Evolutionary conservation across 306 rosid species (phyloP).

Genomic region (Castanea sativa): DNA sequence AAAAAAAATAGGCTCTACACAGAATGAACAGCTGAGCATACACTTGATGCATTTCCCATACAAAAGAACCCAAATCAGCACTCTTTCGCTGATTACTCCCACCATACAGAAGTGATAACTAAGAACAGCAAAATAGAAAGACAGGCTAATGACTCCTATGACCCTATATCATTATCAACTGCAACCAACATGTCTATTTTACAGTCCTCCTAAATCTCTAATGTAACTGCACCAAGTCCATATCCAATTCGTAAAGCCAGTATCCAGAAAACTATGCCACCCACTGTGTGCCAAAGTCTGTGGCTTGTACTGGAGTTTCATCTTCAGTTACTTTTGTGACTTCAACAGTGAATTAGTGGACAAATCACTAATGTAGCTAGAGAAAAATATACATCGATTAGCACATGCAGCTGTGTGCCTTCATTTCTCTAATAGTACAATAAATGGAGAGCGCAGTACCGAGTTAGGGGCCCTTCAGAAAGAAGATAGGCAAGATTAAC

Average conservation of each 20-base stretch:
- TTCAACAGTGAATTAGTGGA: not conserved
- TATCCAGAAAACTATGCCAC: not conserved
- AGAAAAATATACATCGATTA: not conserved
- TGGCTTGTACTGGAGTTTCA: not conserved
- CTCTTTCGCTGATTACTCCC: not conserved
- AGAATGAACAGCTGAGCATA: not conserved
- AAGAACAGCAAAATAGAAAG: not conserved
- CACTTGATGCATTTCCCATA: not conserved
- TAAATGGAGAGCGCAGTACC: not conserved
- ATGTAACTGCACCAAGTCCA: not conserved
- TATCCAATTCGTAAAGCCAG: not conserved
- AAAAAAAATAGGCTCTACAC: not conserved
- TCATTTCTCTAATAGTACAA: not conserved
- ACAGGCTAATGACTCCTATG: not conserved
- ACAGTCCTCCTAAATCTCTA: not conserved
- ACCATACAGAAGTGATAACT: not conserved
- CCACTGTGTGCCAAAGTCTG: no score
- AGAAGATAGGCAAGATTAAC: conserved; percentile 19
- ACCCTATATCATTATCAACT: not conserved
- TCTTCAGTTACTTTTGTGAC: not conserved
- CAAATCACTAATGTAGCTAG: not conserved
- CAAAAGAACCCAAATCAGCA: not conserved
- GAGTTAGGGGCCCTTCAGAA: conserved; percentile 10
- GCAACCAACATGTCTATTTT: not conserved
- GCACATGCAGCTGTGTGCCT: not conserved